These are phyloP conservation scores for Adansonia digitata DNA, from an alignment of 345 rosid genomes.

Conservation along the genomic window DNA sequence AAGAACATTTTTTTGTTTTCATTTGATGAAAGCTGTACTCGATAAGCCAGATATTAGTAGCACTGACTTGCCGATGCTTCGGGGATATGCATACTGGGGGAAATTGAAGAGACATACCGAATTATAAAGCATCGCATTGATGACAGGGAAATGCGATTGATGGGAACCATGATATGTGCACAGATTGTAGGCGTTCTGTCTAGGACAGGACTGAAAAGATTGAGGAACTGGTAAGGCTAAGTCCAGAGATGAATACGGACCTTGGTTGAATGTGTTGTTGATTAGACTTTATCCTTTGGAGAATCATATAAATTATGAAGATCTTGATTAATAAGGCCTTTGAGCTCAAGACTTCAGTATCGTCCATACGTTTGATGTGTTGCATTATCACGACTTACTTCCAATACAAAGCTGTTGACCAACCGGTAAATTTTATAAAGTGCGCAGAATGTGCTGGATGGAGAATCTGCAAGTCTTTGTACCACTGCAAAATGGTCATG, in stretches of 20 bases:
- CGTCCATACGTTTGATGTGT: slow-evolving; percentile 39
- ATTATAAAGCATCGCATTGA: slow-evolving; percentile 45
- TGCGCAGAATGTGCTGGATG: slow-evolving; percentile 75
- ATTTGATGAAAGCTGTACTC: slow-evolving; percentile 38
- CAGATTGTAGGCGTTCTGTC: slow-evolving; percentile 57
- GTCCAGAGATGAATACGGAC: slow-evolving; percentile 57
- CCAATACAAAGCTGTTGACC: slow-evolving; percentile 59
- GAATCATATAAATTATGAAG: slow-evolving; percentile 64
- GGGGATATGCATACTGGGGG: slow-evolving; percentile 77
- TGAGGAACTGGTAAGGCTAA: slow-evolving; percentile 41
- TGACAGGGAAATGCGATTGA: slow-evolving; percentile 30
- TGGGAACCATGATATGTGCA: slow-evolving; percentile 80
- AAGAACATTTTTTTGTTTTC: slow-evolving; percentile 43
- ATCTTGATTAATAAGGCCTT: slow-evolving; percentile 61
- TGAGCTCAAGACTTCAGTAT: slow-evolving; percentile 46
- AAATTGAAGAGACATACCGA: slow-evolving; percentile 53
- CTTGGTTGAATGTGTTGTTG: slow-evolving; percentile 85
- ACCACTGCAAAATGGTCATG: slow-evolving; percentile 72
- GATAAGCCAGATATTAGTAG: slow-evolving; percentile 47
- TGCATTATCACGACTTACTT: slow-evolving; percentile 48
- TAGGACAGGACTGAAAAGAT: slow-evolving; percentile 49
- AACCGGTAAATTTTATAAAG: slow-evolving; percentile 49
- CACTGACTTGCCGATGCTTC: slow-evolving; percentile 68
- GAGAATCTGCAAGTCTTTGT: slow-evolving; percentile 63
- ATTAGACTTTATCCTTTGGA: slow-evolving; percentile 70